These are phyloP conservation scores for Hsuehochloa calcarea DNA, from an alignment of 176 grass and related monocot genomes.

Conservation along the genomic window DNA sequence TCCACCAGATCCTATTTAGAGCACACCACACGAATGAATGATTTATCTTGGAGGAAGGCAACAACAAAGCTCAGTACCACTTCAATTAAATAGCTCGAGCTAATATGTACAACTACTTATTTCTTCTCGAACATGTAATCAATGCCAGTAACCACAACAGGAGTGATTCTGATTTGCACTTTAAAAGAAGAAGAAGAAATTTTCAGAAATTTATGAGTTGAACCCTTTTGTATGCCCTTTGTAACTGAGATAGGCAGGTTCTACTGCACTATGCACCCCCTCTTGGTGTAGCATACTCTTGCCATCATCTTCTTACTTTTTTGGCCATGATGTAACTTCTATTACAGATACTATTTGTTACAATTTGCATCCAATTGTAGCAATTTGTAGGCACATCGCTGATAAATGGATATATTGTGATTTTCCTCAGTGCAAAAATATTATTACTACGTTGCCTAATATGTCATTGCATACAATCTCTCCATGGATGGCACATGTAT, in stretches of 20 bases:
- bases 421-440: background rate
- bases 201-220: background rate
- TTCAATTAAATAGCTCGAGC: background rate
- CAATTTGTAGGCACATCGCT: background rate
- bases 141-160: background rate
- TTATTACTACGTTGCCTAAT: background rate
- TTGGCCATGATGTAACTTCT: background rate
- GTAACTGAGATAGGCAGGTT: background rate
- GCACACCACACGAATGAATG: background rate
- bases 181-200: background rate
- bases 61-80: background rate
- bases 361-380: background rate
- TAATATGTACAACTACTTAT: background rate
- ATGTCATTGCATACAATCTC: background rate
- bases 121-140: background rate
- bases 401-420: background rate
- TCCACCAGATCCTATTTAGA: slow-evolving; percentile 70
- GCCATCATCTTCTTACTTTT: background rate
- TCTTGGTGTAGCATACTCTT: background rate
- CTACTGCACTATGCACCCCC: background rate
- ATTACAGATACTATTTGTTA: background rate
- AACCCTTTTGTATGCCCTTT: background rate
- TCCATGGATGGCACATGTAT: background rate
- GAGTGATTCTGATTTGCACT: background rate
- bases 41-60: background rate